phyloP scores from a whole-genome alignment of 225 moss, liverwort and hornwort species.

The Takakia lepidozioides region DNA sequence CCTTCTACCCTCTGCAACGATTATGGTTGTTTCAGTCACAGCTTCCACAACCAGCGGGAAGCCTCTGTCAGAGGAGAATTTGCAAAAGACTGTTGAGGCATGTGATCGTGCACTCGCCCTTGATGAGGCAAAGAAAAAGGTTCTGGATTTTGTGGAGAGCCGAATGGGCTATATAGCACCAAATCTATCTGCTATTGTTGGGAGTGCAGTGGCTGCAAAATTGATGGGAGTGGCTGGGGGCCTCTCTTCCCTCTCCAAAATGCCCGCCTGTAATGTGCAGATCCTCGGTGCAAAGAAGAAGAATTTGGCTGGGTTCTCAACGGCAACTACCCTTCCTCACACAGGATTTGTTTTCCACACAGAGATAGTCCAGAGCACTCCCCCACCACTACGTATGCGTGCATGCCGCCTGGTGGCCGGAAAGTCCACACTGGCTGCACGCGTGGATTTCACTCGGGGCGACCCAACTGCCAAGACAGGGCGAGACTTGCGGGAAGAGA shows the following conservation, averaged over 20 bases:
- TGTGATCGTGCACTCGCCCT: conserved; percentile 85
- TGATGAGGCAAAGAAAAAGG: conserved; percentile 93
- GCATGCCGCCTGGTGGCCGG: conserved; percentile 88
- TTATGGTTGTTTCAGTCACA: conserved; percentile 97
- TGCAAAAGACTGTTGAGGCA: conserved; percentile 73
- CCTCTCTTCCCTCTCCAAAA: conserved; percentile 77
- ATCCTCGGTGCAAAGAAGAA: conserved; percentile 89
- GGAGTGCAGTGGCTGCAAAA: conserved; percentile 95
- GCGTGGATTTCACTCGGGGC: conserved; percentile 79
- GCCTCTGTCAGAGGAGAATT: conserved; percentile 75
- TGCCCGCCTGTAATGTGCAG: conserved; percentile 94
- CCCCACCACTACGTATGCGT: conserved; percentile 75
- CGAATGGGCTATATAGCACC: conserved; percentile 98
- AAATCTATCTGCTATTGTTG: conserved; percentile 86
- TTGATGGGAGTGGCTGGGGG: conserved; percentile 97
- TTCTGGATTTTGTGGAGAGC: conserved; percentile 90
- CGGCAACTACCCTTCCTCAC: conserved; percentile 77
- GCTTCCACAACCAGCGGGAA: conserved; percentile 96
- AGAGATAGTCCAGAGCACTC: conserved; percentile 94
- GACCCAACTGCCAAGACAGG: conserved; percentile 81
- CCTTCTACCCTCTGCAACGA: conserved; percentile 87
- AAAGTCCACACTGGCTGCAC: conserved; percentile 80
- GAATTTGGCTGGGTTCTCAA: conserved; percentile 86
- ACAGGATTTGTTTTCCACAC: conserved; percentile 92
- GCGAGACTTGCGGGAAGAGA: conserved; percentile 65